Conservation (phyloP, 495 filamentous ascomycete species). For the Penicillium riverlandense region DNA sequence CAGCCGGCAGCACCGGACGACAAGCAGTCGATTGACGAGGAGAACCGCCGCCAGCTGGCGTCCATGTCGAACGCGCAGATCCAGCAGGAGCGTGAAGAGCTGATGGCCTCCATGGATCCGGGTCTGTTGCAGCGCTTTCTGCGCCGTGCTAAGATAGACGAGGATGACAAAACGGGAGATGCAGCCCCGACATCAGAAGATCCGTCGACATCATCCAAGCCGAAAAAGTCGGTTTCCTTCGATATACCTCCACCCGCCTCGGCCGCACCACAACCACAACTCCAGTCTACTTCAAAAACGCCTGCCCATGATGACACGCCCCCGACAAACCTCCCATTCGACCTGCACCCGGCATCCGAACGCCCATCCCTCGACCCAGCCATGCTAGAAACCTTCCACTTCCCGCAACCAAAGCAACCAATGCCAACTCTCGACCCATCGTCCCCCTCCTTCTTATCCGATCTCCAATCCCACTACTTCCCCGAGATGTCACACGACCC, state of each 20-base stretch:
- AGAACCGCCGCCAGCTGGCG: conserved; percentile 69
- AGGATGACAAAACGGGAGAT: conserved; percentile 23
- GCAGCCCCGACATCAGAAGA: neutral
- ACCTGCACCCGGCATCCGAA: conserved; percentile 37
- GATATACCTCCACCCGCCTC: conserved; percentile 9
- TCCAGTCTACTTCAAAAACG: conserved; percentile 13
- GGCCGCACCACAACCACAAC: neutral
- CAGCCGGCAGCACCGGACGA: conserved; percentile 28
- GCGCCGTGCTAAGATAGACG: conserved; percentile 70
- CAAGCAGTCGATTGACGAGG: conserved; percentile 63
- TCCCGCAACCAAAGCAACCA: conserved; percentile 25
- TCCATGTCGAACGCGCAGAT: conserved; percentile 81
- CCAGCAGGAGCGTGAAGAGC: conserved; percentile 63
- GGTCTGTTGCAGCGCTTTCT: conserved; percentile 69
- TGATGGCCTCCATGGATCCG: conserved; percentile 62
- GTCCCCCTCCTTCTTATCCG: conserved; percentile 71
- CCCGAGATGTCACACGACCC: conserved; percentile 79
- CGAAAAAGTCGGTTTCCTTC: conserved; percentile 28
- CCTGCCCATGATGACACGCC: conserved; percentile 29
- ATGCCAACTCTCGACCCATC: conserved; percentile 72
- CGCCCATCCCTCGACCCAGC: conserved; percentile 34
- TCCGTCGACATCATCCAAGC: conserved; percentile 1
- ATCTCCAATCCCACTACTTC: conserved; percentile 89
- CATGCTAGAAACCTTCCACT: conserved; percentile 55
- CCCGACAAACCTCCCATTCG: conserved; percentile 23